A percentile compares a stretch with the other conserved stretches of the same genome.
Conservation (phyloP, 495 filamentous ascomycete species). For the Penicillium pancosmium region DNA sequence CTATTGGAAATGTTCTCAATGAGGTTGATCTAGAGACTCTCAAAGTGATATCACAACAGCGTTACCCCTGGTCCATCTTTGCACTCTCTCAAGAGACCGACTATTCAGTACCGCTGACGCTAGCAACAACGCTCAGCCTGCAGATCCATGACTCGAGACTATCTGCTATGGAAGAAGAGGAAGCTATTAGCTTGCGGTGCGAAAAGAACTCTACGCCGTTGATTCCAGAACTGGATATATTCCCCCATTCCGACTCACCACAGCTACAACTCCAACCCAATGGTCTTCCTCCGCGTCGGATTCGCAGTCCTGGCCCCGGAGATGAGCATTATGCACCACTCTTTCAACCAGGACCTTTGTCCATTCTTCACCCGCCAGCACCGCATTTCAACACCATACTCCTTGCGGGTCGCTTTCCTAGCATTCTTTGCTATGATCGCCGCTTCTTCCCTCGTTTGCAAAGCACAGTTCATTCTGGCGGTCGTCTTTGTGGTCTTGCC, state of each 20-base stretch:
- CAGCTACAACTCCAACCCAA: slow-evolving; percentile 43
- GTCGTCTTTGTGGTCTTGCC: slow-evolving; percentile 74
- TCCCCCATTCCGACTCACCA: slow-evolving; percentile 41
- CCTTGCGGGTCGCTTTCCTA: slow-evolving; percentile 85
- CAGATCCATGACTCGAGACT: slow-evolving; percentile 81
- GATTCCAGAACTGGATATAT: slow-evolving; percentile 36
- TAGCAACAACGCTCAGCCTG: slow-evolving; percentile 80
- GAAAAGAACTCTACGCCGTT: slow-evolving; percentile 35
- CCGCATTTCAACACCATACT: slow-evolving; percentile 52
- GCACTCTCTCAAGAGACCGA: slow-evolving; percentile 77
- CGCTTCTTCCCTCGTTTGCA: slow-evolving; percentile 80
- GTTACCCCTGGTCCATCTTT: slow-evolving; percentile 82
- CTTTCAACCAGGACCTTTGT: slow-evolving; percentile 78
- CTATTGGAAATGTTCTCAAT: slow-evolving; percentile 72
- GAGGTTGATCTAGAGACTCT: slow-evolving; percentile 84
- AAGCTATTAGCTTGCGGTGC: slow-evolving; percentile 45
- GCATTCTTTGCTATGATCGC: slow-evolving; percentile 86
- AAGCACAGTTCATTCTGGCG: slow-evolving; percentile 81
- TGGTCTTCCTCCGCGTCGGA: slow-evolving; percentile 43
- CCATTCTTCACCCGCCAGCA: slow-evolving; percentile 73
- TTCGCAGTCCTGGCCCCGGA: slow-evolving; percentile 44
- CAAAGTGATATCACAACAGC: slow-evolving; percentile 67
- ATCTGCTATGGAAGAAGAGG: slow-evolving; percentile 44
- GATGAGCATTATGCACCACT: slow-evolving; percentile 65
- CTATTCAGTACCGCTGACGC: slow-evolving; percentile 71